Evolutionary conservation across 192 early-diverging fungal genomes (phyloP), one percentile per base, ranked within the genome.

Genomic region (Helicostylum pulchrum): DNA sequence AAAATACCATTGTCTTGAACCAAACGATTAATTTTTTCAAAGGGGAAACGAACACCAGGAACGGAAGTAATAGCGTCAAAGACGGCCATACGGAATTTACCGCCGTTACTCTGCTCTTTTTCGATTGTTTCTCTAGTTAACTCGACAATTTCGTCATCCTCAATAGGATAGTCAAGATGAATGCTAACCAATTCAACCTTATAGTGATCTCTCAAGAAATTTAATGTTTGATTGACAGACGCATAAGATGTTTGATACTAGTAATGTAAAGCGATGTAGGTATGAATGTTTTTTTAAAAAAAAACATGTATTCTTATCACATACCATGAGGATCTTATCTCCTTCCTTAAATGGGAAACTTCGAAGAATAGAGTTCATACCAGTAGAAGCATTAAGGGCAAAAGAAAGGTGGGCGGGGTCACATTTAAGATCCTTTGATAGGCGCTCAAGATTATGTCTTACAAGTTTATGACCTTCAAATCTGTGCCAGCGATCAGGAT

Each of bases 31-130:
- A 80, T 31, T 64, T 46, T 51, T 67, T 81, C 44, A 62, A 74
- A 58, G 39, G 87, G 72, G 50, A 81, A 23, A 59, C 56, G 50
- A 46, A 77, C 71, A 61, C 75, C 55, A 14, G 86, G 83, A 19
- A 77, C 71, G 48, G 77, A 80, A 30, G 75, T 70, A 50, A 87
- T 75, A 57, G 77, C 76, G 57, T 87, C 85, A 26, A 85, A 65
- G 3, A 84, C 45, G 0, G 70, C 78, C 42, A 84, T 44, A 15
- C 66, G 67, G 53, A 85, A 69, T 36, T 61, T 57, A 17, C 71
- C 66, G 30, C 70, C 77, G 44, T 77, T 74, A 36, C 61, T 31
- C 5, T 60, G 46, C 46, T 74, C 51, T 5, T 45, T 55, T 20
- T 77, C 69, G 21, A 87, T 73, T 0, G 75, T 64, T 19, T 68